These are phyloP conservation scores for Camelina neglecta DNA, from an alignment of 345 rosid species.

Conservation along the genomic window DNA sequence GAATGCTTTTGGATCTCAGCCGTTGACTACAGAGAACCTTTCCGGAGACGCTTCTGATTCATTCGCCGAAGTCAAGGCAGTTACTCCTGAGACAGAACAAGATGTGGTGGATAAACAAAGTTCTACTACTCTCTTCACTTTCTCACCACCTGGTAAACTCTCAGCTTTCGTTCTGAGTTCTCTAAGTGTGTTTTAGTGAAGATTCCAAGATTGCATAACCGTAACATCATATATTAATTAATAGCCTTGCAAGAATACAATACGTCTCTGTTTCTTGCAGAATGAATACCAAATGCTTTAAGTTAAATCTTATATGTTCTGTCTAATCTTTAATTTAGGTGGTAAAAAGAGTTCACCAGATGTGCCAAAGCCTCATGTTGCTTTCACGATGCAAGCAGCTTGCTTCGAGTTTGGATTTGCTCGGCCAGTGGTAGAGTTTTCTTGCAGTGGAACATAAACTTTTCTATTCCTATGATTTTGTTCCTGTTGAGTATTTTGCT, in stretches of 20 bases:
- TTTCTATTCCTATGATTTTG: background rate
- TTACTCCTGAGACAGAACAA: slow-evolving; percentile 51
- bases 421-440: slow-evolving; percentile 61
- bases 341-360: slow-evolving; percentile 57
- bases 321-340: slow-evolving; percentile 47
- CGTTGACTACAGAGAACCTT: slow-evolving; percentile 54
- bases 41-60: slow-evolving; percentile 50
- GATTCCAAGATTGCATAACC: background rate
- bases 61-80: slow-evolving; percentile 46
- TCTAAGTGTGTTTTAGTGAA: background rate
- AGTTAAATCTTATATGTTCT: background rate
- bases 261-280: slow-evolving; percentile 14
- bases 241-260: slow-evolving; percentile 8
- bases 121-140: slow-evolving; percentile 53
- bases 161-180: background rate
- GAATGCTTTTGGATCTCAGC: slow-evolving; percentile 61
- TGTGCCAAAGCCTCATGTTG: slow-evolving; percentile 55
- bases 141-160: slow-evolving; percentile 58
- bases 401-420: slow-evolving; percentile 69
- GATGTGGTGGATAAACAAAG: slow-evolving; percentile 50
- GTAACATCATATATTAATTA: background rate
- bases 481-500: slow-evolving; percentile 19
- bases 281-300: background rate
- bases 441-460: background rate
- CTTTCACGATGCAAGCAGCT: slow-evolving; percentile 56